phyloP scores from a whole-genome alignment of 176 grass and related monocot species.

The Leersia perrieri region DNA sequence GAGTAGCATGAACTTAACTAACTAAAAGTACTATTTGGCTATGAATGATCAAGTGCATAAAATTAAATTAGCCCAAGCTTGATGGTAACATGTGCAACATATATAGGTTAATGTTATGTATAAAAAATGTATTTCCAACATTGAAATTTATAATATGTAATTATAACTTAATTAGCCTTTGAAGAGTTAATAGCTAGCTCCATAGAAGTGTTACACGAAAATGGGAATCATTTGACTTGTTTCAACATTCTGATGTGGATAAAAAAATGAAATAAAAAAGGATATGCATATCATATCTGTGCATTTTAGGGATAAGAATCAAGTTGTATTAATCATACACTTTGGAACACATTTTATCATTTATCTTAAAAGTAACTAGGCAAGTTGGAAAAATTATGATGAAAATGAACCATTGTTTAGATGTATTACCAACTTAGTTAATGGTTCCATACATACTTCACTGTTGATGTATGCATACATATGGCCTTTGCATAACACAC shows the following conservation, averaged over 20 bases:
- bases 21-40: neutral
- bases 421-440: neutral
- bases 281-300: neutral
- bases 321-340: neutral
- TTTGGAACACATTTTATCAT: neutral
- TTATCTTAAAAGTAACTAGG: neutral
- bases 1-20: neutral
- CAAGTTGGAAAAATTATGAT: neutral
- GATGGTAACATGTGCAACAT: neutral
- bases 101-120: no score
- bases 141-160: neutral
- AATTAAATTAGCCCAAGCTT: slow-evolving; percentile 2
- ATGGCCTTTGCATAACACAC: neutral
- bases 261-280: neutral
- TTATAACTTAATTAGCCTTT: neutral
- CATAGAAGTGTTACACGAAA: neutral
- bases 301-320: neutral
- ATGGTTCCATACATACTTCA: neutral
- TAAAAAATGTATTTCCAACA: neutral
- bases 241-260: neutral
- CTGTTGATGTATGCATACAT: neutral
- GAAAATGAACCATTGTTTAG: neutral
- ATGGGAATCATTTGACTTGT: neutral
- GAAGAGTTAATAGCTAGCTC: neutral
- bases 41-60: neutral